Evolutionary conservation across 2,329 filamentous ascomycete genomes (phyloP).

Genomic region (Colletotrichum sp.): DNA sequence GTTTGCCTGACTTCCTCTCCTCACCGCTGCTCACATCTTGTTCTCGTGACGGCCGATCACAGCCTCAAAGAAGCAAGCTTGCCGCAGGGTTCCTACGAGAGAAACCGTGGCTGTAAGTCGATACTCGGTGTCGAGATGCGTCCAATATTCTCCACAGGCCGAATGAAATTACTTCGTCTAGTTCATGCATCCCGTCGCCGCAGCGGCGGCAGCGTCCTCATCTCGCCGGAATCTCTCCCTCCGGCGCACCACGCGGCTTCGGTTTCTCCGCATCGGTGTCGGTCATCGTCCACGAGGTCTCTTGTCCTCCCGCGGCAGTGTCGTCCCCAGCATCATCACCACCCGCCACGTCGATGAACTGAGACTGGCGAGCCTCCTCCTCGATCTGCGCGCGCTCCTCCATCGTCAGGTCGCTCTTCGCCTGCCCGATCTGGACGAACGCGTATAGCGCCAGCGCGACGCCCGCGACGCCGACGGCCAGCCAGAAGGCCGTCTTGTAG

Average conservation of each 20-base stretch:
- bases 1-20: neutral
- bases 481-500: slow-evolving; percentile 72
- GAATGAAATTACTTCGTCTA: neutral
- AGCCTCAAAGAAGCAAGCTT: neutral
- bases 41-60: neutral
- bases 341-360: neutral
- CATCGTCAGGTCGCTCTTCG: slow-evolving; percentile 24
- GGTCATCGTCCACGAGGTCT: neutral
- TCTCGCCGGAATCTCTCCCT: neutral
- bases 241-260: neutral
- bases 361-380: neutral
- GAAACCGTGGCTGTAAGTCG: neutral
- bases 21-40: neutral
- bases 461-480: slow-evolving; percentile 61
- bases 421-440: slow-evolving; percentile 47
- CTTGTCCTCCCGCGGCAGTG: neutral
- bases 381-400: slow-evolving; percentile 24
- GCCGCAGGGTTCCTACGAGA: neutral
- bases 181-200: neutral
- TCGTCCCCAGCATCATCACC: neutral
- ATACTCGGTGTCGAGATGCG: neutral
- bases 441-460: slow-evolving; percentile 58
- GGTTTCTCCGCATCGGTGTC: slow-evolving; percentile 7
- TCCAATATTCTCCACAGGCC: neutral
- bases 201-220: neutral